Percentiles rank a stretch among this genome's conserved stretches.
phyloP scores from a whole-genome alignment of 495 filamentous ascomycete genomes.

The Daldinia childiae region DNA sequence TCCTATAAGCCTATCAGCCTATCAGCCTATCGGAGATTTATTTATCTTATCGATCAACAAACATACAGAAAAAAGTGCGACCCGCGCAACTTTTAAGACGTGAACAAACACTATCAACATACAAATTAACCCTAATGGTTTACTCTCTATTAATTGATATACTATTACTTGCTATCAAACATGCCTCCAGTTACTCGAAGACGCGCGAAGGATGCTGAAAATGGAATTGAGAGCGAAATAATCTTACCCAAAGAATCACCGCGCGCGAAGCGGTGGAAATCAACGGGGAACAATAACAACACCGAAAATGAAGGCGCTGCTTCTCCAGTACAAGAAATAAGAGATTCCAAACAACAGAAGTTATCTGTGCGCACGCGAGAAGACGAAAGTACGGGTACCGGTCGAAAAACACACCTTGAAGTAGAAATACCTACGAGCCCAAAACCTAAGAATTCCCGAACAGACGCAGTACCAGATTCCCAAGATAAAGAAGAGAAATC shows the following conservation, averaged over 20 bases:
- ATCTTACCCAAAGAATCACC: conserved; percentile 17
- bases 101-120: conserved; percentile 10
- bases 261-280: conserved; percentile 33
- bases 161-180: neutral
- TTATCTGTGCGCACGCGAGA: conserved; percentile 37
- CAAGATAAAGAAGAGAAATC: conserved; percentile 23
- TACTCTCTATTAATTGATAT: neutral
- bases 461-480: conserved; percentile 24
- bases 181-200: conserved; percentile 43
- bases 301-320: neutral
- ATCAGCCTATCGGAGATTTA: neutral
- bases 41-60: conserved; percentile 48
- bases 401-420: conserved; percentile 31
- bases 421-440: conserved; percentile 42
- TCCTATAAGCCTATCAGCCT: conserved; percentile 25
- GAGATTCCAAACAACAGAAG: conserved; percentile 31
- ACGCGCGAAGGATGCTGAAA: conserved; percentile 16
- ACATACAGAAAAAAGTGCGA: conserved; percentile 37
- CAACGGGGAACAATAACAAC: conserved; percentile 10
- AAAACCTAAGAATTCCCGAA: conserved; percentile 7
- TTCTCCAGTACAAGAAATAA: neutral
- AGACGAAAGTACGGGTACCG: conserved; percentile 28
- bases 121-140: neutral
- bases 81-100: neutral
- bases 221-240: neutral